Conservation (phyloP, 2,329 filamentous ascomycete genomes). For the Thelonectria discophora region DNA sequence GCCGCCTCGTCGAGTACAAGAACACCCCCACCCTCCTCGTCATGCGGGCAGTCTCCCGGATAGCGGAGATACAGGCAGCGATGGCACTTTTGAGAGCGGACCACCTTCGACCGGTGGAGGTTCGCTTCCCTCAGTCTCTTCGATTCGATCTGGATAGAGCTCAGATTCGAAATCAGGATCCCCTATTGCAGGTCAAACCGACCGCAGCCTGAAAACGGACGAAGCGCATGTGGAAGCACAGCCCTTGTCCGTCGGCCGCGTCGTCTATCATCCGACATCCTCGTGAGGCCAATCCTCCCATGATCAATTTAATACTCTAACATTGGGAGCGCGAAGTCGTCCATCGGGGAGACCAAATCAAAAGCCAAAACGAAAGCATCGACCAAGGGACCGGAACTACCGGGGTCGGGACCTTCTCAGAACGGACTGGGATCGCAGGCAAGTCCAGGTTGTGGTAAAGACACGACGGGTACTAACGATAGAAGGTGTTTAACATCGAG, state of each 20-base stretch:
- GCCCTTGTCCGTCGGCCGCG: neutral
- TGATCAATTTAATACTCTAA: slow-evolving; percentile 12
- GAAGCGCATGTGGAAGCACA: neutral
- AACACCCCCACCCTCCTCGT: neutral
- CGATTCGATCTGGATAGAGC: slow-evolving; percentile 24
- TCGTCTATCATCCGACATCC: neutral
- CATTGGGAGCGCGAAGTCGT: neutral
- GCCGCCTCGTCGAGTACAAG: neutral
- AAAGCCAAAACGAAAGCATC: neutral
- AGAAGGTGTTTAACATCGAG: slow-evolving; percentile 12
- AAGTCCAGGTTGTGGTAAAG: neutral
- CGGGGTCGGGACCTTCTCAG: slow-evolving; percentile 26
- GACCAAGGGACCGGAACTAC: slow-evolving; percentile 2
- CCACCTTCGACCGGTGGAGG: slow-evolving; percentile 20
- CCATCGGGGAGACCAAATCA: neutral
- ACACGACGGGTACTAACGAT: slow-evolving; percentile 2
- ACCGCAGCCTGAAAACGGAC: neutral
- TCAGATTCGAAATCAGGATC: slow-evolving; percentile 9
- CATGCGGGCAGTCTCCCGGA: neutral
- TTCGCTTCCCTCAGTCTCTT: slow-evolving; percentile 34
- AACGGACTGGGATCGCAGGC: slow-evolving; percentile 24
- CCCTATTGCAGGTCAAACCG: slow-evolving; percentile 2
- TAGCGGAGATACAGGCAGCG: neutral
- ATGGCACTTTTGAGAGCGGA: slow-evolving; percentile 3
- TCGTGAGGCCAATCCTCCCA: slow-evolving; percentile 3